Evolutionary conservation across 2,329 filamentous ascomycete genomes (phyloP).

Genomic region (Diaporthe humulicola): DNA sequence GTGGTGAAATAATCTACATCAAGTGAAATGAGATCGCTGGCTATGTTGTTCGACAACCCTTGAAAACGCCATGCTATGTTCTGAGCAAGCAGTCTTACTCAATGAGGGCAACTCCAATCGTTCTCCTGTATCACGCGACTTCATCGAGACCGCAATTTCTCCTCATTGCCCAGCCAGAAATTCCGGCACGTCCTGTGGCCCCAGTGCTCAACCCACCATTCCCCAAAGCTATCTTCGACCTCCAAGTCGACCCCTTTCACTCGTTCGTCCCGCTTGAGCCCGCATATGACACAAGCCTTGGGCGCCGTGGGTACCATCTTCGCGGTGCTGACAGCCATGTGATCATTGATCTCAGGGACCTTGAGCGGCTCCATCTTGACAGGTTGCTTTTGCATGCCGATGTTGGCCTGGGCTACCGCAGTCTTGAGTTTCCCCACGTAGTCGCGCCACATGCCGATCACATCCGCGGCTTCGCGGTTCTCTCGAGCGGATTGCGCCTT

Average conservation of each 20-base stretch:
- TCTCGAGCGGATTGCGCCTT: conserved; percentile 86
- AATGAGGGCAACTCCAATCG: background rate
- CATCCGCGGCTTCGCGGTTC: conserved; percentile 86
- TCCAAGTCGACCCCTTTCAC: conserved; percentile 80
- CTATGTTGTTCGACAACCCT: conserved; percentile 10
- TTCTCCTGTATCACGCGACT: background rate
- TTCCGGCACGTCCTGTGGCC: conserved; percentile 83
- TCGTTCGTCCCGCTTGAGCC: conserved; percentile 88
- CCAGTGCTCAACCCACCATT: conserved; percentile 97
- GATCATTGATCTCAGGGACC: conserved; percentile 80
- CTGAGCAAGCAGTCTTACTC: background rate
- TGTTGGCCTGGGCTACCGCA: conserved; percentile 76
- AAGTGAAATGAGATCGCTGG: background rate
- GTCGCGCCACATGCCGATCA: conserved; percentile 80
- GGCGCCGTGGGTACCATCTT: conserved; percentile 81
- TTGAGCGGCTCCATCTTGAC: conserved; percentile 53
- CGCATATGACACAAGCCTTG: conserved; percentile 86
- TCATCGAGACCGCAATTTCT: conserved; percentile 76
- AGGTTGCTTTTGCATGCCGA: conserved; percentile 49
- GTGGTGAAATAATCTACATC: background rate
- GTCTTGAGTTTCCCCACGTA: conserved; percentile 82
- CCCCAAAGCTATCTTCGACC: conserved; percentile 91
- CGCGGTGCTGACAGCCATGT: conserved; percentile 75
- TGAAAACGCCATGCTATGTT: conserved; percentile 34
- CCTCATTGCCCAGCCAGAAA: conserved; percentile 87